Evolutionary conservation across 805 yeast species (phyloP).

Genomic region (Komagataella pseudopastoris): DNA sequence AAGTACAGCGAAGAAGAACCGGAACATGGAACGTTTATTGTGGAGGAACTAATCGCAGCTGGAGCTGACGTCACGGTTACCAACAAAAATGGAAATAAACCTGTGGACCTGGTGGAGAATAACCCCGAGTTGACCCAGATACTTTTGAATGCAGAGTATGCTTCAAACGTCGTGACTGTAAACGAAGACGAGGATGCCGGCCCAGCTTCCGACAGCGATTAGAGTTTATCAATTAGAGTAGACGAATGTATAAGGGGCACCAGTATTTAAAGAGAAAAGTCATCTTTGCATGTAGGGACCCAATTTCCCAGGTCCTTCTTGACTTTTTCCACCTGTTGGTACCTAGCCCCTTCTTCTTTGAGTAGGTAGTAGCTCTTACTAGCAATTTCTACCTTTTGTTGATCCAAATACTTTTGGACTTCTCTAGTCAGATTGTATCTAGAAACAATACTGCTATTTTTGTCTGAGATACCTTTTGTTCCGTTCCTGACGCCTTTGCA

Average conservation of each 20-base stretch:
- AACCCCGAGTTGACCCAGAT: conserved; percentile 43
- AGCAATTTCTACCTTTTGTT: neutral
- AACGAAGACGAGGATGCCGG: conserved; percentile 24
- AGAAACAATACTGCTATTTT: neutral
- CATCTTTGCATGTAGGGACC: conserved; percentile 30
- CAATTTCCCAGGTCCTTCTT: conserved; percentile 27
- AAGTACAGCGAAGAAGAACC: conserved; percentile 67
- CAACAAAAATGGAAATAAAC: conserved; percentile 55
- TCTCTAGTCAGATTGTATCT: neutral
- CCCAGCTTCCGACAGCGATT: conserved; percentile 6
- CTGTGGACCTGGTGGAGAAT: conserved; percentile 56
- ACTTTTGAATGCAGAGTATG: conserved; percentile 77
- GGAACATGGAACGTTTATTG: conserved; percentile 68
- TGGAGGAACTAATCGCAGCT: conserved; percentile 77
- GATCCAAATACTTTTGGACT: neutral
- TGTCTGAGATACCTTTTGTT: neutral
- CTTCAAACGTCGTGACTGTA: conserved; percentile 22
- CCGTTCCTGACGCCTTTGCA: conserved; percentile 55
- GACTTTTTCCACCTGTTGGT: conserved; percentile 13
- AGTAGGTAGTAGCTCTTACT: neutral
- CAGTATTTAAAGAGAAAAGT: conserved; percentile 13
- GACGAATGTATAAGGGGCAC: neutral
- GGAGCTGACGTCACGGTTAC: conserved; percentile 69
- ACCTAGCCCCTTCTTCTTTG: conserved; percentile 14
- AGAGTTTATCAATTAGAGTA: neutral